These are phyloP conservation scores for Teunomyces pallodes DNA, from an alignment of 805 yeast genomes.

Conservation along the genomic window DNA sequence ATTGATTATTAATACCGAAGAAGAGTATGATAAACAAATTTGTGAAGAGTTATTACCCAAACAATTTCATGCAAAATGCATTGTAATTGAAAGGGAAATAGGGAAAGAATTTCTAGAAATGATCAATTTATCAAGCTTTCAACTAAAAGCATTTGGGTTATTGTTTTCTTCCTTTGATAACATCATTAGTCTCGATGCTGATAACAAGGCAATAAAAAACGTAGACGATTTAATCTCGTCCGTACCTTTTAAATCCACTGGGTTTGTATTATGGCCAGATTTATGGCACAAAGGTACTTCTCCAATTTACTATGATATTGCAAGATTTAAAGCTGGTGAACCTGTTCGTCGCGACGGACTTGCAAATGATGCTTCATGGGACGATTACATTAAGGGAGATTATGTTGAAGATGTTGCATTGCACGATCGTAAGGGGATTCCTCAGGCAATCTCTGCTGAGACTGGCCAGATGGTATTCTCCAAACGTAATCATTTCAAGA, in stretches of 20 bases:
- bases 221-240: constrained; percentile 25
- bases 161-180: constrained; percentile 33
- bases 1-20: constrained; percentile 24
- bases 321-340: constrained; percentile 29
- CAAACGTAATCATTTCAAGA: constrained; percentile 29
- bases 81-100: constrained; percentile 24
- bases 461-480: constrained; percentile 37
- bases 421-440: constrained; percentile 35
- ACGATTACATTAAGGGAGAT: constrained; percentile 18
- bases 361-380: constrained; percentile 22
- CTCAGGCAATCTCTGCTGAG: constrained; percentile 28
- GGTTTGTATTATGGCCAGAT: constrained; percentile 37
- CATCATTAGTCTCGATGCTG: constrained; percentile 32
- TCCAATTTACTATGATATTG: constrained; percentile 31
- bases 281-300: constrained; percentile 33
- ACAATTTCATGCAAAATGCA: constrained; percentile 24
- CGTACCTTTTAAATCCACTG: constrained; percentile 22
- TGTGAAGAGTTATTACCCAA: constrained; percentile 25
- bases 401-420: constrained; percentile 16
- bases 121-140: constrained; percentile 21
- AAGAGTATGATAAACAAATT: constrained; percentile 23
- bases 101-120: constrained; percentile 18
- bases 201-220: constrained; percentile 30
- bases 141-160: constrained; percentile 30
- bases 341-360: constrained; percentile 27